phyloP scores from a whole-genome alignment of 768 basidiomycete genomes.

The Termitomyces sp. region DNA sequence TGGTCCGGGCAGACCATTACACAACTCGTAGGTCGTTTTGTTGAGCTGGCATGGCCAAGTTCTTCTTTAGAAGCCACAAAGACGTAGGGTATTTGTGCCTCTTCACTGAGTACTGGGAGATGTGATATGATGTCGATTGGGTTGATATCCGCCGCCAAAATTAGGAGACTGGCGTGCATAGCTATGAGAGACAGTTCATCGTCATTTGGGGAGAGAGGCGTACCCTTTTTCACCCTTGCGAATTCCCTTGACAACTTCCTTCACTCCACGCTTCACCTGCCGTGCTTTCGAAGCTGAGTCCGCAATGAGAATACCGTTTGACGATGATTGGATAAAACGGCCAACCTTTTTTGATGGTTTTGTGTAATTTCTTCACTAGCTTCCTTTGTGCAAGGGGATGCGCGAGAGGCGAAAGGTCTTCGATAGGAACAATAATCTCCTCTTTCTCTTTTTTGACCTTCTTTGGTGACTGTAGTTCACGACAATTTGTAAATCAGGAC shows the following conservation, averaged over 20 bases:
- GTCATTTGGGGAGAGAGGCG: conserved; percentile 23
- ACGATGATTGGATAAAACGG: neutral
- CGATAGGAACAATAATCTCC: conserved; percentile 60
- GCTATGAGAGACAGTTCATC: neutral
- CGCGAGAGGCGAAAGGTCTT: conserved; percentile 91
- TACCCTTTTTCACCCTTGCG: conserved; percentile 97
- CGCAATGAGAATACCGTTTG: neutral
- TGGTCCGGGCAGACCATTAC: conserved; percentile 88
- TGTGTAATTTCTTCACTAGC: conserved; percentile 89
- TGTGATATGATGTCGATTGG: conserved; percentile 99
- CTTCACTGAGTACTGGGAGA: conserved; percentile 90
- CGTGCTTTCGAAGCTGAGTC: conserved; percentile 81
- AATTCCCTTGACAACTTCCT: conserved; percentile 97
- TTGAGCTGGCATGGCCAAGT: conserved; percentile 90
- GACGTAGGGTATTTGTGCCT: conserved; percentile 85
- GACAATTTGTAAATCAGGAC: conserved; percentile 7
- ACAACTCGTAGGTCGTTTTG: conserved; percentile 97
- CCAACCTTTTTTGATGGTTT: conserved; percentile 87
- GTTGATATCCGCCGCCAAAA: conserved; percentile 95
- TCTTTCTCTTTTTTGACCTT: conserved; percentile 63
- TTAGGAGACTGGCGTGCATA: conserved; percentile 53
- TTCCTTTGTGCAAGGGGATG: conserved; percentile 92
- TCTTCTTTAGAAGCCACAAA: conserved; percentile 93
- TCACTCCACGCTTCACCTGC: conserved; percentile 96
- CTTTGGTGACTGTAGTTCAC: conserved; percentile 38